Percentiles rank a stretch among this genome's conserved stretches.
Evolutionary conservation across 2,329 filamentous ascomycete genomes (phyloP).

Genomic region (Clonostachys rhizophaga): DNA sequence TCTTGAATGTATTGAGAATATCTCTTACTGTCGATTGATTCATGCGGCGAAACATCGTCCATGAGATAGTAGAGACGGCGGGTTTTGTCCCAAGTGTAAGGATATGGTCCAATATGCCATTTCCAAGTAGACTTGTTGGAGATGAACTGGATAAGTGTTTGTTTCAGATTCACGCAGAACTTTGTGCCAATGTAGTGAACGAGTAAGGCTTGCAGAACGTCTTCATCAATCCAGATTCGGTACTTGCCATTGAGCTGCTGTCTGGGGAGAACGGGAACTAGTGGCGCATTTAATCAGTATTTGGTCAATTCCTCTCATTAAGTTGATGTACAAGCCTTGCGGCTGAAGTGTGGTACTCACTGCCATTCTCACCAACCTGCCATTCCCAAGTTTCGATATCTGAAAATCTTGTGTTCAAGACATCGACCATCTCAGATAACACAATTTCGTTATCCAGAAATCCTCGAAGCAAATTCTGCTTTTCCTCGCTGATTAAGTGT

Average conservation of each 20-base stretch:
- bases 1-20: neutral
- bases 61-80: neutral
- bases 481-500: neutral
- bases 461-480: neutral
- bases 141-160: neutral
- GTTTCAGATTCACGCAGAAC: neutral
- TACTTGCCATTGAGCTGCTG: constrained; percentile 40
- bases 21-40: neutral
- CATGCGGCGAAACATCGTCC: no score
- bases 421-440: neutral
- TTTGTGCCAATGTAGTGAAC: constrained; percentile 29
- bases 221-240: constrained; percentile 49
- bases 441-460: neutral
- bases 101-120: neutral
- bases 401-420: neutral
- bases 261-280: constrained; percentile 30
- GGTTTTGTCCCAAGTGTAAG: neutral
- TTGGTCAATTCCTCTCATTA: no score
- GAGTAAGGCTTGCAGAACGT: constrained; percentile 36
- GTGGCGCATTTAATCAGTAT: no score
- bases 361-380: neutral
- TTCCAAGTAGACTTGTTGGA: neutral
- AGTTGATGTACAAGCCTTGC: no score
- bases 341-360: neutral
- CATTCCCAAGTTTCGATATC: constrained; percentile 30